These are phyloP conservation scores for Paramecium caudatum DNA, from an alignment of 73 alveolate species.

Conservation along the genomic window DNA sequence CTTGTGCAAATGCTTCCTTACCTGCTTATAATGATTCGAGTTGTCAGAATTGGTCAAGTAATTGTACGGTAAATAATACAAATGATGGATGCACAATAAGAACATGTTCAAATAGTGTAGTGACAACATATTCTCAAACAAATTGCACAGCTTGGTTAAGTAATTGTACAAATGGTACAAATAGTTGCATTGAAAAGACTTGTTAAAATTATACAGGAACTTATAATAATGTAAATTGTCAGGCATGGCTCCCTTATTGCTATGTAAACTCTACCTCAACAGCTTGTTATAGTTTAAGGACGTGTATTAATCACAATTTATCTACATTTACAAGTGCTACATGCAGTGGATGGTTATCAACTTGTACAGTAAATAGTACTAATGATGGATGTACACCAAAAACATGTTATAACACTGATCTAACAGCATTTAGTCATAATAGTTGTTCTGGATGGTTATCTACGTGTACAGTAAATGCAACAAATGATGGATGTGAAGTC, in stretches of 20 bases:
- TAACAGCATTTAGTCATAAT: constrained; percentile 16
- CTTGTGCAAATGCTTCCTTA: constrained; percentile 2
- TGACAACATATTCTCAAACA: background rate
- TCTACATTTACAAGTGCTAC: background rate
- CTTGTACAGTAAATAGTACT: constrained; percentile 49
- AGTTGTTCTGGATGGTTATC: constrained; percentile 45
- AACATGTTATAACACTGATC: constrained; percentile 30
- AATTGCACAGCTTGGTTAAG: constrained; percentile 52
- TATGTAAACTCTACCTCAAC: background rate
- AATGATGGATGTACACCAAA: constrained; percentile 37
- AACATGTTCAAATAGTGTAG: constrained; percentile 8
- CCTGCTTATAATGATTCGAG: background rate
- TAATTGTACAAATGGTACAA: constrained; percentile 20
- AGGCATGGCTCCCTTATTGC: constrained; percentile 15
- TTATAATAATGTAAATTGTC: background rate
- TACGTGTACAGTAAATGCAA: constrained; percentile 52
- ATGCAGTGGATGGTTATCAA: constrained; percentile 8
- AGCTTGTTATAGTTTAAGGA: background rate
- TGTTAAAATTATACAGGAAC: background rate
- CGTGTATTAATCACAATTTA: constrained; percentile 1
- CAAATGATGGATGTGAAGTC: background rate
- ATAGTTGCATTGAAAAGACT: constrained; percentile 10
- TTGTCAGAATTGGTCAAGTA: constrained; percentile 52
- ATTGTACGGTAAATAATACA: constrained; percentile 20
- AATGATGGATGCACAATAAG: constrained; percentile 5